Evolutionary conservation across 331 rosid genomes (phyloP).

Genomic region (Rosa hybrid): DNA sequence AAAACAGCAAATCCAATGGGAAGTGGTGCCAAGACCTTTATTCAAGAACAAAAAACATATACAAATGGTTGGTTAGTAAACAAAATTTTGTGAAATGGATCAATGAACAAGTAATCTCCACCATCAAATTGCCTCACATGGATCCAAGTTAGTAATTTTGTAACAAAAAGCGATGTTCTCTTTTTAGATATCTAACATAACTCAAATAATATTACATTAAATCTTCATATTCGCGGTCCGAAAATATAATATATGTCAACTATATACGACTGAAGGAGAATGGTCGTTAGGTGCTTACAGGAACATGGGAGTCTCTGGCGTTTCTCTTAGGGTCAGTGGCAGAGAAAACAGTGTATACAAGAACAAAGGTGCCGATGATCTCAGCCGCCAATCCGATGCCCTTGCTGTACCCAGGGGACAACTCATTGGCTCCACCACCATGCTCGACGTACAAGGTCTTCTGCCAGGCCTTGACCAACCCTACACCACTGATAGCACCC

Average conservation of each 20-base stretch:
- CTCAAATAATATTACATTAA: no score
- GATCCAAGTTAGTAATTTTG: neutral
- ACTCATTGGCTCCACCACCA: conserved; percentile 66
- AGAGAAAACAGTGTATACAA: conserved; percentile 94
- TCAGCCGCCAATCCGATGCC: conserved; percentile 91
- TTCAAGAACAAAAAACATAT: neutral
- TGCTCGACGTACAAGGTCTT: conserved; percentile 45
- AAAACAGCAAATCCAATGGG: conserved; percentile 97
- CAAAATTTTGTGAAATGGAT: neutral
- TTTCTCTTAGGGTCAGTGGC: conserved; percentile 94
- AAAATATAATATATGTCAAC: neutral
- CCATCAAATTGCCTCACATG: neutral
- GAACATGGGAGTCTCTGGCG: conserved; percentile 95
- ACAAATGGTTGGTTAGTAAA: neutral
- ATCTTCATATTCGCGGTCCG: no score
- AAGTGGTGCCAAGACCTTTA: conserved; percentile 91
- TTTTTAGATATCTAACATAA: no score
- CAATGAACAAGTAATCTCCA: neutral
- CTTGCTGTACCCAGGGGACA: conserved; percentile 55
- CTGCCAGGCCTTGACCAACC: conserved; percentile 80
- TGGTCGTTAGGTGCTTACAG: conserved; percentile 48
- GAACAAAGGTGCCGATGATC: conserved; percentile 92
- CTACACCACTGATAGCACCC: conserved; percentile 80
- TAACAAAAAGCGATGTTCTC: neutral
- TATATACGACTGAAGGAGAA: neutral